Evolutionary conservation across 441 rosid species (phyloP).

Genomic region (Pelargonium australe): DNA sequence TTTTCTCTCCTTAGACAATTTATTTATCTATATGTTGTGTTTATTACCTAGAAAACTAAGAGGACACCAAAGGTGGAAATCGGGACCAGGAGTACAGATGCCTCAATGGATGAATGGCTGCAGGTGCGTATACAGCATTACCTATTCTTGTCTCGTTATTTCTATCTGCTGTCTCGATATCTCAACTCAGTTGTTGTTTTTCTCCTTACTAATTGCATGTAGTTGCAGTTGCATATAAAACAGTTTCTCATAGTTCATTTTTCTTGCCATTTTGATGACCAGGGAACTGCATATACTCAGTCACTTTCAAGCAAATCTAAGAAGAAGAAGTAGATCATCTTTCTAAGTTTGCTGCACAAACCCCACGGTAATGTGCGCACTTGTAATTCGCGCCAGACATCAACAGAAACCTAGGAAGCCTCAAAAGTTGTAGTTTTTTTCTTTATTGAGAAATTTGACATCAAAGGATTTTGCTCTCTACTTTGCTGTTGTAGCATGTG

Average conservation of each 20-base stretch:
- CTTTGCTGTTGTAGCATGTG: slow-evolving; percentile 36
- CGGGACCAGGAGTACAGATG: slow-evolving; percentile 77
- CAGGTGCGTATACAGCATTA: slow-evolving; percentile 41
- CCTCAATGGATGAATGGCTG: slow-evolving; percentile 91
- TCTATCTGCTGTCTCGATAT: background rate
- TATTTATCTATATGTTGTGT: slow-evolving; percentile 17
- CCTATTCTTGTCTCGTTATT: background rate
- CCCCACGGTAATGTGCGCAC: slow-evolving; percentile 21
- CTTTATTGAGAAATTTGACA: slow-evolving; percentile 24
- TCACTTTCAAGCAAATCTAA: slow-evolving; percentile 65
- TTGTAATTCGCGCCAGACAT: slow-evolving; percentile 32
- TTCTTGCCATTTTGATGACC: slow-evolving; percentile 18
- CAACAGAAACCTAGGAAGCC: slow-evolving; percentile 22
- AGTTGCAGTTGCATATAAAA: background rate
- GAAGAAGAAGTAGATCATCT: slow-evolving; percentile 63
- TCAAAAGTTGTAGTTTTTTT: slow-evolving; percentile 19
- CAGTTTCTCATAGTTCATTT: slow-evolving; percentile 11
- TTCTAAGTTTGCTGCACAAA: slow-evolving; percentile 21
- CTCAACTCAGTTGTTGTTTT: background rate
- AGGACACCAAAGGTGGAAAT: slow-evolving; percentile 89
- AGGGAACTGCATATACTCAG: slow-evolving; percentile 84
- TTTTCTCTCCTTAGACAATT: background rate
- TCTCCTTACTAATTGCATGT: background rate
- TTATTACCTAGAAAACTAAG: slow-evolving; percentile 63
- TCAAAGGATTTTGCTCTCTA: slow-evolving; percentile 10